Evolutionary conservation across 78 protist species (phyloP).

Genomic region (Dictyostelium firmibasis): DNA sequence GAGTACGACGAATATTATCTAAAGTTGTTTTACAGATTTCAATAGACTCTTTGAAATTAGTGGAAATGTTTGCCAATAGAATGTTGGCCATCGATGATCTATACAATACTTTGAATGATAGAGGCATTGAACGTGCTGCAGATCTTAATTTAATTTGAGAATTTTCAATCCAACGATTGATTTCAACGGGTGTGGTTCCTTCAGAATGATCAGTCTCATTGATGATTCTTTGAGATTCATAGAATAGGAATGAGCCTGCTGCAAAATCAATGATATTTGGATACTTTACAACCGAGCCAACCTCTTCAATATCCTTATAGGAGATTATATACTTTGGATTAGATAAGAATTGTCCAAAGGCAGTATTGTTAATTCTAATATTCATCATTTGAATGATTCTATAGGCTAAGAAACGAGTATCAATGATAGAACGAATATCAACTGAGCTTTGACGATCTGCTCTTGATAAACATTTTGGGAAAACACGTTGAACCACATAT

Average conservation of each 20-base stretch:
- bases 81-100: conserved; percentile 5
- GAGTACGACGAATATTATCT: neutral
- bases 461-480: conserved; percentile 48
- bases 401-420: neutral
- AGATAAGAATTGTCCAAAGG: conserved; percentile 32
- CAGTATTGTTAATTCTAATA: conserved; percentile 20
- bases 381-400: conserved; percentile 42
- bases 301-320: conserved; percentile 36
- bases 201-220: neutral
- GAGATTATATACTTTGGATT: conserved; percentile 42
- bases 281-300: conserved; percentile 27
- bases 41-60: neutral
- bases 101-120: neutral
- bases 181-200: neutral
- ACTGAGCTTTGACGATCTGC: neutral
- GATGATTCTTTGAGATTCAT: conserved; percentile 12
- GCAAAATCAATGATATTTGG: conserved; percentile 56
- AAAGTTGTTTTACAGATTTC: neutral
- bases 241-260: conserved; percentile 26
- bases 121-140: conserved; percentile 56
- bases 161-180: conserved; percentile 32
- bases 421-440: conserved; percentile 19
- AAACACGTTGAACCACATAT: conserved; percentile 20
- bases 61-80: neutral
- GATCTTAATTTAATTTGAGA: conserved; percentile 5